Conservation (phyloP, 371 early-diverging fungal species). For the Mortierella sp. region DNA sequence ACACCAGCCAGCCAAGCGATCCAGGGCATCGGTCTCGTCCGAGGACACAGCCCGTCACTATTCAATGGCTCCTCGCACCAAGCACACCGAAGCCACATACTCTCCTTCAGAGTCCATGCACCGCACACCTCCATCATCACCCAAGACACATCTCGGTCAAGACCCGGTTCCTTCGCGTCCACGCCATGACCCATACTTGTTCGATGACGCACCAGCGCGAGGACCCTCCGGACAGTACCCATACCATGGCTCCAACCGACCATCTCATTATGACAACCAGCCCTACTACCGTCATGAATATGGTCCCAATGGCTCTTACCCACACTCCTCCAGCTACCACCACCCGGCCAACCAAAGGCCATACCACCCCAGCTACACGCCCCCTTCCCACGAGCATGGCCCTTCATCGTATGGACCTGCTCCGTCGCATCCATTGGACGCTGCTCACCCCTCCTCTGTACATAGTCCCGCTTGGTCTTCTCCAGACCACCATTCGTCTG, state of each 20-base stretch:
- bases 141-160: slow-evolving; percentile 1
- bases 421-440: slow-evolving; percentile 33
- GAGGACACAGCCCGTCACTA: slow-evolving; percentile 12
- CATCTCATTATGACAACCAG: slow-evolving; percentile 7
- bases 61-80: slow-evolving; percentile 26
- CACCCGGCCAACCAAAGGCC: slow-evolving; percentile 9
- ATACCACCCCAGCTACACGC: slow-evolving; percentile 1
- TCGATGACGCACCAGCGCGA: slow-evolving; percentile 7
- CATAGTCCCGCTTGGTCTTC: slow-evolving; percentile 9
- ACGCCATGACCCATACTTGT: slow-evolving; percentile 11
- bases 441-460: slow-evolving; percentile 31
- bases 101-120: slow-evolving; percentile 16
- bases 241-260: slow-evolving; percentile 10
- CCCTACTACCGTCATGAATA: slow-evolving; percentile 19
- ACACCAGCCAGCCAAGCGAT: slow-evolving; percentile 11
- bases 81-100: slow-evolving; percentile 1
- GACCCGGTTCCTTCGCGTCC: slow-evolving; percentile 16
- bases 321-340: slow-evolving; percentile 17
- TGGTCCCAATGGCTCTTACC: neutral
- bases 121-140: slow-evolving; percentile 31
- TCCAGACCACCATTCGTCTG: slow-evolving; percentile 3
- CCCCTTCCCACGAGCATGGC: slow-evolving; percentile 25
- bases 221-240: slow-evolving; percentile 11
- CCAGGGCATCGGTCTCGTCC: slow-evolving; percentile 8
- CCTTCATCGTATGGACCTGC: slow-evolving; percentile 20